Conservation (phyloP, 371 early-diverging fungal genomes). For the Rhizopus sp. region DNA sequence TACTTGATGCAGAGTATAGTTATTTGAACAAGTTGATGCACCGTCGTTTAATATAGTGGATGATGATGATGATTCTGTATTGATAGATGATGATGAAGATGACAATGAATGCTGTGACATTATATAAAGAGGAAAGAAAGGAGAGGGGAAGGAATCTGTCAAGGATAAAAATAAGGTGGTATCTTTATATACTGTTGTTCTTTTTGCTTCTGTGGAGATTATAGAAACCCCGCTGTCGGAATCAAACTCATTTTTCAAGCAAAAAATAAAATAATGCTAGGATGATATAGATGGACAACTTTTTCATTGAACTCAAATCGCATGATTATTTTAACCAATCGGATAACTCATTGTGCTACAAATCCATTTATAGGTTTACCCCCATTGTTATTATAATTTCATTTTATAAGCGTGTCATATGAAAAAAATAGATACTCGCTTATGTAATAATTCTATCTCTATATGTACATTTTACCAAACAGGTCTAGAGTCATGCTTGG, state of each 20-base stretch:
- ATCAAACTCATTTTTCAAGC: no score
- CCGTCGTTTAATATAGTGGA: conserved; percentile 12
- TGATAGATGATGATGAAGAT: conserved; percentile 15
- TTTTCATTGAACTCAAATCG: conserved; percentile 6
- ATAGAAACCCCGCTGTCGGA: conserved; percentile 1
- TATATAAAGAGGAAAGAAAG: conserved; percentile 8
- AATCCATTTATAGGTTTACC: no score
- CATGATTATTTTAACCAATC: conserved; percentile 33
- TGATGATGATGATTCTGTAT: conserved; percentile 14
- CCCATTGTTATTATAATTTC: not conserved
- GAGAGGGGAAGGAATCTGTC: not conserved
- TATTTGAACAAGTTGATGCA: not conserved
- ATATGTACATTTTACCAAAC: conserved; percentile 53
- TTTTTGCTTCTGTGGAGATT: not conserved
- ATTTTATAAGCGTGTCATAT: not conserved
- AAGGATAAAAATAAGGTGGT: not conserved
- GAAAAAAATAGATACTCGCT: no score
- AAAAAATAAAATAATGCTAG: not conserved
- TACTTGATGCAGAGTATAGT: conserved; percentile 23
- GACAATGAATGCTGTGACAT: conserved; percentile 22
- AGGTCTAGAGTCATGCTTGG: conserved; percentile 74
- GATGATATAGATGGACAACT: not conserved
- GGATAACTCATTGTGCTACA: conserved; percentile 4
- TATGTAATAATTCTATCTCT: not conserved
- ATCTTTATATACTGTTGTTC: no score